These are phyloP conservation scores for Amylocystis lapponica DNA, from an alignment of 768 basidiomycete species.

Conservation along the genomic window DNA sequence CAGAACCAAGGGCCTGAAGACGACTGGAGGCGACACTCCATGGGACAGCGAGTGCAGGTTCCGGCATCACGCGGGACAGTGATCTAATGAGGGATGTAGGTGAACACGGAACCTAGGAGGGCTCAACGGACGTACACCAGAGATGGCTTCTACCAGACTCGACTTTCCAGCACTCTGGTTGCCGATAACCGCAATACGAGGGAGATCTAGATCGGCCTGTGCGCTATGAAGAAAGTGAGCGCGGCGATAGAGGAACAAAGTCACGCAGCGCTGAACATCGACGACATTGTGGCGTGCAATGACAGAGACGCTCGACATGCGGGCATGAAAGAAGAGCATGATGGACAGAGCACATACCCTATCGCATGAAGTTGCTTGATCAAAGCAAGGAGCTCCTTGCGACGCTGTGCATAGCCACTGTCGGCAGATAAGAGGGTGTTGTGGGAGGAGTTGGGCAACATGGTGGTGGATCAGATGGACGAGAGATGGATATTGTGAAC, in stretches of 20 bases:
- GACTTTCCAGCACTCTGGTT: slow-evolving; percentile 47
- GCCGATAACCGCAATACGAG: slow-evolving; percentile 44
- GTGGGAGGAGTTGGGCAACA: too few species aligned
- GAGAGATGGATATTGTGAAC: too few species aligned
- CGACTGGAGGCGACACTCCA: slow-evolving; percentile 28
- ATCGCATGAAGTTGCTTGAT: slow-evolving; percentile 1
- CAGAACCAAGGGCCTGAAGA: slow-evolving; percentile 18
- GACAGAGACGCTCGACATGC: too few species aligned
- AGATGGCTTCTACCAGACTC: slow-evolving; percentile 45
- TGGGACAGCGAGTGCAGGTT: slow-evolving; percentile 41
- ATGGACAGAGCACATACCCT: too few species aligned
- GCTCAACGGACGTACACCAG: slow-evolving; percentile 42
- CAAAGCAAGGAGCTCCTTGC: slow-evolving; percentile 3
- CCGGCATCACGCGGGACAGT: slow-evolving; percentile 25
- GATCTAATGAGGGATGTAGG: slow-evolving; percentile 3
- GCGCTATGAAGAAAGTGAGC: slow-evolving; percentile 25
- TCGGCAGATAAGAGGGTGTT: slow-evolving; percentile 3
- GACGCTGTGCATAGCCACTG: background rate
- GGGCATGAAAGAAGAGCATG: too few species aligned
- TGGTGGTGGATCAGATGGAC: too few species aligned
- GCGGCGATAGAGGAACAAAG: too few species aligned
- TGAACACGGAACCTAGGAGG: slow-evolving; percentile 7
- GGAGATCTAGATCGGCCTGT: slow-evolving; percentile 41
- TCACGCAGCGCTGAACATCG: too few species aligned
- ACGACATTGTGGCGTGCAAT: too few species aligned